Conservation (phyloP, 2,329 filamentous ascomycete species). For the Camillea tinctor region DNA sequence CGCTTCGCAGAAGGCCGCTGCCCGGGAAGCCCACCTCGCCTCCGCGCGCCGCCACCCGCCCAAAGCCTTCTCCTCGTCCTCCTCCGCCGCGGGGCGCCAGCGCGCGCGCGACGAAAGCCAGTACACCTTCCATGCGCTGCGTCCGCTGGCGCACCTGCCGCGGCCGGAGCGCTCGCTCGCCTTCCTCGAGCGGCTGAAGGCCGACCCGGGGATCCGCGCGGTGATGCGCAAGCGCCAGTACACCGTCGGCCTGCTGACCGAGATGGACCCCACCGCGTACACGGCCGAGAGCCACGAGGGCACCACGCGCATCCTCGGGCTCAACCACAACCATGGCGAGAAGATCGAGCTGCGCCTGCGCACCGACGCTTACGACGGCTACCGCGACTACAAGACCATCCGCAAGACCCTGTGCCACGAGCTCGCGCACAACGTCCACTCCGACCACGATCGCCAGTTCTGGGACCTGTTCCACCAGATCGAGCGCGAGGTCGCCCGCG, state of each 20-base stretch:
- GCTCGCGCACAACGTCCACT: constrained; percentile 85
- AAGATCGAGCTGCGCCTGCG: constrained; percentile 86
- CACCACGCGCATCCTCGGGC: constrained; percentile 72
- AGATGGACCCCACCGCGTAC: constrained; percentile 89
- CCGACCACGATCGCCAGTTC: constrained; percentile 81
- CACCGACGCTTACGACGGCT: constrained; percentile 94
- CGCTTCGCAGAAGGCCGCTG: constrained; percentile 48
- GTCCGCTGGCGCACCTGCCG: constrained; percentile 75
- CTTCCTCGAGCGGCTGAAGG: constrained; percentile 73
- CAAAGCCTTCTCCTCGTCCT: constrained; percentile 21
- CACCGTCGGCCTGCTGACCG: constrained; percentile 80
- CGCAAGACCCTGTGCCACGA: constrained; percentile 93
- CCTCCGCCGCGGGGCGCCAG: constrained; percentile 31
- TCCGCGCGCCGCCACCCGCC: constrained; percentile 30
- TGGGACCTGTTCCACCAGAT: constrained; percentile 88
- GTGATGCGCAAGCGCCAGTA: constrained; percentile 85
- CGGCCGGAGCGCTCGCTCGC: constrained; percentile 67
- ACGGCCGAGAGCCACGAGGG: constrained; percentile 70
- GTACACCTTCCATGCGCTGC: constrained; percentile 80
- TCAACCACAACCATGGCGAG: constrained; percentile 86
- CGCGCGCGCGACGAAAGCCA: constrained; percentile 54
- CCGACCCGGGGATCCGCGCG: constrained; percentile 81
- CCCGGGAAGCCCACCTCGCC: constrained; percentile 44
- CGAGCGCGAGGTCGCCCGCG: constrained; percentile 78
- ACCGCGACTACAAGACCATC: constrained; percentile 88